phyloP scores from a whole-genome alignment of 495 filamentous ascomycete genomes.

The Penicillium nucicola region DNA sequence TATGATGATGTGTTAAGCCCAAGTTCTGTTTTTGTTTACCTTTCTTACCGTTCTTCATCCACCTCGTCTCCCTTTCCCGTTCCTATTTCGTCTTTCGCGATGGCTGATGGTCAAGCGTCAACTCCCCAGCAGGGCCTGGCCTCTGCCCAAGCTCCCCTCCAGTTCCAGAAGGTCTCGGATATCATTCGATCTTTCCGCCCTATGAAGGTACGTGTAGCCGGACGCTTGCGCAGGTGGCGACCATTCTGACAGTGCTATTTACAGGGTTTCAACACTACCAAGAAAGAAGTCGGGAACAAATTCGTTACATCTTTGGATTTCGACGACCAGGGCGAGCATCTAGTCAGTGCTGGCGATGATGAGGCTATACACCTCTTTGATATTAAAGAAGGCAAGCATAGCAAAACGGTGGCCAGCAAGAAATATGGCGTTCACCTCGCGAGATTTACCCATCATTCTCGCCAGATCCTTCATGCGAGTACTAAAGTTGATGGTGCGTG shows the following conservation, averaged over 20 bases:
- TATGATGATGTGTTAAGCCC: not conserved
- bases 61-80: not conserved
- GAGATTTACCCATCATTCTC: slow-evolving; percentile 85
- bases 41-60: not conserved
- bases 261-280: slow-evolving; percentile 38
- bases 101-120: slow-evolving; percentile 33
- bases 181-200: slow-evolving; percentile 45
- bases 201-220: slow-evolving; percentile 37
- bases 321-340: slow-evolving; percentile 86
- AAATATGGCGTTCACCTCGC: slow-evolving; percentile 96
- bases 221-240: not conserved
- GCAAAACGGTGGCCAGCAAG: slow-evolving; percentile 78
- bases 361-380: slow-evolving; percentile 95
- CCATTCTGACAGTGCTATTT: slow-evolving; percentile 10
- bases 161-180: slow-evolving; percentile 44
- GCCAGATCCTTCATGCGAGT: slow-evolving; percentile 88
- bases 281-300: slow-evolving; percentile 30
- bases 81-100: slow-evolving; percentile 8
- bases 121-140: slow-evolving; percentile 14
- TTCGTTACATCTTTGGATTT: slow-evolving; percentile 81
- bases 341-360: slow-evolving; percentile 83
- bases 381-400: slow-evolving; percentile 80
- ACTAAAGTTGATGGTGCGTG: slow-evolving; percentile 76
- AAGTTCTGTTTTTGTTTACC: not conserved
- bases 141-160: slow-evolving; percentile 27